These are phyloP conservation scores for Sordariomycetes sp. DNA, from an alignment of 2,329 filamentous ascomycete species.

Conservation along the genomic window DNA sequence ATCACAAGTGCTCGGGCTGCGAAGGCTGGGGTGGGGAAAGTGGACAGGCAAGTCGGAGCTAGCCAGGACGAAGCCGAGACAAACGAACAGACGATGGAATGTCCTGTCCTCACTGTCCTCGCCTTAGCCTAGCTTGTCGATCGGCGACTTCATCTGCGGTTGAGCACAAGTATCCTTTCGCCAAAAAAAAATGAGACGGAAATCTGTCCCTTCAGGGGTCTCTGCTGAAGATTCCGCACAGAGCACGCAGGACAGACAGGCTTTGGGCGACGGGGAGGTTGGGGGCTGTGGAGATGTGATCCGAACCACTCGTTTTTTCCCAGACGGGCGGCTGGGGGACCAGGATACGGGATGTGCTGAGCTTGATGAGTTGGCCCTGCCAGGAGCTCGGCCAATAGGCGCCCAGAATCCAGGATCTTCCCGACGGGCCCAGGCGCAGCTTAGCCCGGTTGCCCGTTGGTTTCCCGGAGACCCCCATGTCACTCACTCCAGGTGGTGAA, in stretches of 20 bases:
- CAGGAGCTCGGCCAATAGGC: constrained; percentile 1
- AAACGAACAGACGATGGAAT: background rate
- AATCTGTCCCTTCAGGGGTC: background rate
- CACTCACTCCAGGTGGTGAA: background rate
- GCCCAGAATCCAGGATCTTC: constrained; percentile 3
- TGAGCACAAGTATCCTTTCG: too few species aligned
- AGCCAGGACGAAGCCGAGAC: background rate
- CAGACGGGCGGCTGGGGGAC: constrained; percentile 2
- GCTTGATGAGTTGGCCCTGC: constrained; percentile 6
- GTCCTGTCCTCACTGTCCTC: background rate
- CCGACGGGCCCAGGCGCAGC: background rate
- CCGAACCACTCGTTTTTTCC: background rate
- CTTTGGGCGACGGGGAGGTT: background rate
- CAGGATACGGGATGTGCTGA: background rate
- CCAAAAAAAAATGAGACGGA: background rate
- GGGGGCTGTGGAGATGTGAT: background rate
- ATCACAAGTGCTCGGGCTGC: background rate
- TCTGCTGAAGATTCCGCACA: background rate
- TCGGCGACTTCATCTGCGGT: background rate
- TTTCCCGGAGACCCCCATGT: background rate
- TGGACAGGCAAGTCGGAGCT: background rate
- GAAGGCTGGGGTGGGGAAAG: background rate
- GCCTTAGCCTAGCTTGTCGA: background rate
- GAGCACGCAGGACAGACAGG: background rate
- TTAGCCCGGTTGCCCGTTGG: constrained; percentile 2